Evolutionary conservation across 805 yeast species (phyloP).

Genomic region (Wickerhamiella parazyma): DNA sequence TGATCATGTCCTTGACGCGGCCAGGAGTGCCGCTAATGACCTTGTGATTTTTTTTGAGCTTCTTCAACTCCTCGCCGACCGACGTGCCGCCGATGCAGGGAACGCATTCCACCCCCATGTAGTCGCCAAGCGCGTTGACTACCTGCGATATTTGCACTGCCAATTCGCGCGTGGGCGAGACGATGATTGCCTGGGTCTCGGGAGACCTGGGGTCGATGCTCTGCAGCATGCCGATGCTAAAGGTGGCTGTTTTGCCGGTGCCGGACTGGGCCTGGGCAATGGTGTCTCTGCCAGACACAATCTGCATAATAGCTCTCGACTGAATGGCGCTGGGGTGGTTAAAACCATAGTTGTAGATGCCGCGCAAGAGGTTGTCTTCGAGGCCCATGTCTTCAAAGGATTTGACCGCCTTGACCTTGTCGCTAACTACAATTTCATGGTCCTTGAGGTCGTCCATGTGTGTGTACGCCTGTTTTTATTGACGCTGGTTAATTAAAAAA

Average conservation of each 20-base stretch:
- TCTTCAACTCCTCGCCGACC: constrained; percentile 59
- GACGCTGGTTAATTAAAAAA: not conserved
- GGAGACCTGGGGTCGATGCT: constrained; percentile 59
- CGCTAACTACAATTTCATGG: constrained; percentile 47
- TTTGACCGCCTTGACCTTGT: constrained; percentile 32
- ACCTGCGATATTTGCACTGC: constrained; percentile 90
- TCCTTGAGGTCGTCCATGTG: constrained; percentile 19
- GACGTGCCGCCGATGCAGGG: constrained; percentile 93
- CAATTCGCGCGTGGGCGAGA: constrained; percentile 93
- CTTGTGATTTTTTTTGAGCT: constrained; percentile 61
- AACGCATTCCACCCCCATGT: constrained; percentile 72
- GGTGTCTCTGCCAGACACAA: constrained; percentile 57
- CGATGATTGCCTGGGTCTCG: constrained; percentile 76
- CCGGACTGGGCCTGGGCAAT: constrained; percentile 99
- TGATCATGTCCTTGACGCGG: constrained; percentile 80
- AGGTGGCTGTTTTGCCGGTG: constrained; percentile 98
- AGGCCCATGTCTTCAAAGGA: constrained; percentile 24
- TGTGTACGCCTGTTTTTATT: no score
- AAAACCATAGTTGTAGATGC: constrained; percentile 70
- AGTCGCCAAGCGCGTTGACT: constrained; percentile 71
- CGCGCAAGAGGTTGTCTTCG: constrained; percentile 31
- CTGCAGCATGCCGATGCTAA: constrained; percentile 86
- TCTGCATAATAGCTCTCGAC: constrained; percentile 66
- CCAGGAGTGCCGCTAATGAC: constrained; percentile 97
- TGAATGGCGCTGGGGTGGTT: constrained; percentile 75